Evolutionary conservation across 768 basidiomycete genomes (phyloP).

Genomic region (Kwoniella heveanensis): DNA sequence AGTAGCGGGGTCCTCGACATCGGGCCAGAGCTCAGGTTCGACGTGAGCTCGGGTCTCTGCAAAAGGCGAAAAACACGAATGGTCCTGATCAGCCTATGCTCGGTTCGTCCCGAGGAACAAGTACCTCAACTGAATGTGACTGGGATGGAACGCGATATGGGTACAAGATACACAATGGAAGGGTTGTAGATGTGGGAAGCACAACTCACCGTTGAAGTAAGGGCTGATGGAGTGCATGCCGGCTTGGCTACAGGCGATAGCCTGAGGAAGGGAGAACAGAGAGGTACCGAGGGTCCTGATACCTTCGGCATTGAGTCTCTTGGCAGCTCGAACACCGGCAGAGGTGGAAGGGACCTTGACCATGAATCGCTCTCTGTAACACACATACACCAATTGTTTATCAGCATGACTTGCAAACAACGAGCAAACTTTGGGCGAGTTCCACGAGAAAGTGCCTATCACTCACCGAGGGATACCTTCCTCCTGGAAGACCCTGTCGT

Average conservation of each 20-base stretch:
- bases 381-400: too few relatives aligned
- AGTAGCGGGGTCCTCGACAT: conserved; percentile 42
- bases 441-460: neutral
- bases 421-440: too few relatives aligned
- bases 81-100: too few relatives aligned
- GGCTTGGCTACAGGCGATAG: conserved; percentile 63
- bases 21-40: conserved; percentile 41
- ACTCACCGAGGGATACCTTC: conserved; percentile 52
- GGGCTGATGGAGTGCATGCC: conserved; percentile 63
- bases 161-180: neutral
- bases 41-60: conserved; percentile 51
- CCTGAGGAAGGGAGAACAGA: conserved; percentile 64
- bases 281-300: conserved; percentile 64
- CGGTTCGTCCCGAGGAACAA: too few relatives aligned
- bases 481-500: conserved; percentile 37
- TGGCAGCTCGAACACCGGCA: conserved; percentile 62
- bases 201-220: conserved; percentile 60
- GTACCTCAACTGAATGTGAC: too few relatives aligned
- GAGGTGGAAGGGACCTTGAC: conserved; percentile 67
- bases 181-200: neutral
- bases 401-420: too few relatives aligned
- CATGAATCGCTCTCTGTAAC: conserved; percentile 60
- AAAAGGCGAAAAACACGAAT: neutral
- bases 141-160: neutral
- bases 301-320: conserved; percentile 58